Evolutionary conservation across 495 filamentous ascomycete species (phyloP).

Genomic region (Delitschia confertaspora): DNA sequence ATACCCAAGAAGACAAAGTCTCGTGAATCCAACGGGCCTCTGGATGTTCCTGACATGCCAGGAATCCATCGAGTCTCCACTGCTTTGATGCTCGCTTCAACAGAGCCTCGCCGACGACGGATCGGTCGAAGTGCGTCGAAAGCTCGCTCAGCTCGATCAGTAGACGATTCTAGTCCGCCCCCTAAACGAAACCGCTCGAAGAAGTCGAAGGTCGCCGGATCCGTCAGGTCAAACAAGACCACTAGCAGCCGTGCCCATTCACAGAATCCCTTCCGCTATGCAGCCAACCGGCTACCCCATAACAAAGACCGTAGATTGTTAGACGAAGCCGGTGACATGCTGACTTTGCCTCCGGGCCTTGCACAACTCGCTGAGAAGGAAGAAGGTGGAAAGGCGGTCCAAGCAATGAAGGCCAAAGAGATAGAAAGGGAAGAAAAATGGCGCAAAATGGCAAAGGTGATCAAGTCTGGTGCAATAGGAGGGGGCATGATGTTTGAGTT

Average conservation of each 20-base stretch:
- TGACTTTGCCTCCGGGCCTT: conserved; percentile 64
- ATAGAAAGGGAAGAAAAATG: conserved; percentile 84
- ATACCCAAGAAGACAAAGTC: conserved; percentile 36
- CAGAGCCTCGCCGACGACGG: conserved; percentile 49
- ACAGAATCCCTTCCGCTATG: conserved; percentile 44
- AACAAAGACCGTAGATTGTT: conserved; percentile 64
- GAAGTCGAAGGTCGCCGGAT: conserved; percentile 21
- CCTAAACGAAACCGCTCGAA: conserved; percentile 40
- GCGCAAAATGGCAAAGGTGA: conserved; percentile 84
- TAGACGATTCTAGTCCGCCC: conserved; percentile 35
- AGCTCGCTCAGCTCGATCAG: conserved; percentile 30
- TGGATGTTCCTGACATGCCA: conserved; percentile 34
- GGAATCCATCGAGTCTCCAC: conserved; percentile 60
- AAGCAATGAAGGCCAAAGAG: conserved; percentile 67
- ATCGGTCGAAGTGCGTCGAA: conserved; percentile 45
- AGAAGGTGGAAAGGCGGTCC: conserved; percentile 47
- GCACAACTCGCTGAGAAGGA: conserved; percentile 52
- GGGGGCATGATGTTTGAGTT: conserved; percentile 89
- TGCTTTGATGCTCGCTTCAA: conserved; percentile 52
- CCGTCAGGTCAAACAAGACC: conserved; percentile 25
- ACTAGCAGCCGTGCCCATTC: conserved; percentile 12
- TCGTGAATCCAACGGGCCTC: conserved; percentile 9
- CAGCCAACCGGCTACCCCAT: conserved; percentile 65
- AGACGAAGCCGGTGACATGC: conserved; percentile 85
- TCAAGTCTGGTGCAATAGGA: conserved; percentile 44